Conservation (phyloP, 805 yeast genomes). For the Kockiozyma suomiensis region DNA sequence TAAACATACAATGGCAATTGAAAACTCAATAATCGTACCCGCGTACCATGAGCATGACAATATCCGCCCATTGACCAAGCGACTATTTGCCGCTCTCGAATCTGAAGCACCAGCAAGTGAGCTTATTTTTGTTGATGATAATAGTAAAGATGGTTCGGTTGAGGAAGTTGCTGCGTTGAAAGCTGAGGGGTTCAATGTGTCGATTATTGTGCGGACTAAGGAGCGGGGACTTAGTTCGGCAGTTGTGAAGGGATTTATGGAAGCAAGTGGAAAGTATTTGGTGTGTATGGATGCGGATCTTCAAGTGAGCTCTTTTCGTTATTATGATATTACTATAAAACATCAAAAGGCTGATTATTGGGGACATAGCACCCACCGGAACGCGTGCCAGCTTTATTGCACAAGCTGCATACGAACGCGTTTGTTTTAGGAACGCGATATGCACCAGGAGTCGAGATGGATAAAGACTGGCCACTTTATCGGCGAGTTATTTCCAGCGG, state of each 20-base stretch:
- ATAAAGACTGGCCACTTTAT: constrained; percentile 56
- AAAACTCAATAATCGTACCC: constrained; percentile 49
- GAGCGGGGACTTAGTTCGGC: constrained; percentile 57
- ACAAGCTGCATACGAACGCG: constrained; percentile 47
- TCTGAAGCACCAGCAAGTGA: constrained; percentile 48
- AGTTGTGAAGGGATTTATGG: constrained; percentile 52
- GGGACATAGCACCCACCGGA: constrained; percentile 55
- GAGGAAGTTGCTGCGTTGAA: constrained; percentile 53
- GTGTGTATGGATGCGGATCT: constrained; percentile 59
- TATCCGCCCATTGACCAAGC: constrained; percentile 53
- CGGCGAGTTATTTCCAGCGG: constrained; percentile 54
- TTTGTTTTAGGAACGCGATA: constrained; percentile 56
- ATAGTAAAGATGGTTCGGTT: constrained; percentile 55
- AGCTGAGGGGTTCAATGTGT: constrained; percentile 52
- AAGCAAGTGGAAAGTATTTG: constrained; percentile 51
- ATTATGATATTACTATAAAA: too few relatives aligned
- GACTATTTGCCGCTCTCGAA: constrained; percentile 52
- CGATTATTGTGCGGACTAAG: constrained; percentile 53
- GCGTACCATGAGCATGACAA: constrained; percentile 55
- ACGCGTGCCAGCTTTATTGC: constrained; percentile 51
- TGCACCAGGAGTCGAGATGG: constrained; percentile 59
- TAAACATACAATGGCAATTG: constrained; percentile 14
- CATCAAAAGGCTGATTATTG: too few relatives aligned
- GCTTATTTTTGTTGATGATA: constrained; percentile 55
- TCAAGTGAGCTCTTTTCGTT: constrained; percentile 20